Percentiles rank a stretch among this genome's conserved stretches.
Conservation (phyloP, 2,329 filamentous ascomycete genomes). For the Aspergillus latus region DNA sequence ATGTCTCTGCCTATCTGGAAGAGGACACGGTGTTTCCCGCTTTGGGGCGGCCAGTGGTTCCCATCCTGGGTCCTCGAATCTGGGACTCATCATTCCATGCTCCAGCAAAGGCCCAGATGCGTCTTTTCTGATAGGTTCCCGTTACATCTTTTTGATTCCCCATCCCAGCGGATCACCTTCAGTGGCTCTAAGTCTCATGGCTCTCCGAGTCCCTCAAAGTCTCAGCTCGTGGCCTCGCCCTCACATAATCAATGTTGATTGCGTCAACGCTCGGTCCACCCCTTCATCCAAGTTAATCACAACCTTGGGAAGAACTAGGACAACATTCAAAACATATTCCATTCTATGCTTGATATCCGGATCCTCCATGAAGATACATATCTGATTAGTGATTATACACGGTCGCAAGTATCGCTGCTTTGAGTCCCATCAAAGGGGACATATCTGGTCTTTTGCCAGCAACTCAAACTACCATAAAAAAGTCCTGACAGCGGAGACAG, state of each 20-base stretch:
- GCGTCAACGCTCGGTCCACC: constrained; percentile 9
- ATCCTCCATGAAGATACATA: background rate
- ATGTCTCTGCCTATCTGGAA: constrained; percentile 13
- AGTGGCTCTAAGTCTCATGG: constrained; percentile 5
- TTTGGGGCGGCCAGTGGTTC: constrained; percentile 5
- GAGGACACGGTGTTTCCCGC: constrained; percentile 35
- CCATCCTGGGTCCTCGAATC: constrained; percentile 1
- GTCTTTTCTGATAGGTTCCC: constrained; percentile 21
- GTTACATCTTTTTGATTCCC: constrained; percentile 14
- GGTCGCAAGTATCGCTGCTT: background rate
- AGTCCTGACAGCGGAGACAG: background rate
- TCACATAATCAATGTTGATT: constrained; percentile 11
- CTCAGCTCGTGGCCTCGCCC: constrained; percentile 14
- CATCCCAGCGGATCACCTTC: constrained; percentile 20
- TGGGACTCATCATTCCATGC: constrained; percentile 5
- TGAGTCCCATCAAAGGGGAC: background rate
- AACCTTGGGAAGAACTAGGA: background rate
- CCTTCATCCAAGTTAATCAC: background rate
- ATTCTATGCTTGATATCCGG: no score
- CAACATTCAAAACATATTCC: background rate
- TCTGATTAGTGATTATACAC: background rate
- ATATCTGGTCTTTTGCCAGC: no score
- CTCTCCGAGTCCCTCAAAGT: constrained; percentile 6
- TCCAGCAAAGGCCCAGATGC: constrained; percentile 15
- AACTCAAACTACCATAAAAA: background rate